Percentiles rank a stretch among this genome's conserved stretches.
Conservation (phyloP, 257 asterid species). For the Nicotiana attenuata region DNA sequence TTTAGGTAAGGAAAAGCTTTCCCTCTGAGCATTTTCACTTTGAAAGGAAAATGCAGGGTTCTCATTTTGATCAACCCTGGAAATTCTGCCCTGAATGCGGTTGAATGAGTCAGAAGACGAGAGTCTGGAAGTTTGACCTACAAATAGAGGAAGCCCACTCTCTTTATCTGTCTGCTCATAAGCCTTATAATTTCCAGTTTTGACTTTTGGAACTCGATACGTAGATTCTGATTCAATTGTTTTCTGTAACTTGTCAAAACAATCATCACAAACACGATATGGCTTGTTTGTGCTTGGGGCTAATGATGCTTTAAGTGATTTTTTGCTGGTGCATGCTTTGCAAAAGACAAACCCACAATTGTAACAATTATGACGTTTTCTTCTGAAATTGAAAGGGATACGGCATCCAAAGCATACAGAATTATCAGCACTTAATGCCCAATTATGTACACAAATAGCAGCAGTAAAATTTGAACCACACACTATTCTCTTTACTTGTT, state of each 20-base stretch:
- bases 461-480: constrained; percentile 84
- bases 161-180: constrained; percentile 39
- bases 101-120: constrained; percentile 61
- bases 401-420: constrained; percentile 73
- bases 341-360: constrained; percentile 92
- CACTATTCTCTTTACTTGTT: constrained; percentile 59
- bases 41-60: constrained; percentile 35
- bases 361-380: constrained; percentile 89
- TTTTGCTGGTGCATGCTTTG: constrained; percentile 60
- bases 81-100: constrained; percentile 32
- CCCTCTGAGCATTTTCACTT: constrained; percentile 40
- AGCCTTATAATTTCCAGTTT: constrained; percentile 33
- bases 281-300: constrained; percentile 75
- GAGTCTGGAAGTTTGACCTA: constrained; percentile 40
- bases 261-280: constrained; percentile 93
- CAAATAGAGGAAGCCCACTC: constrained; percentile 25
- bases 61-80: constrained; percentile 31
- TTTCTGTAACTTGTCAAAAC: constrained; percentile 63
- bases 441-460: constrained; percentile 65
- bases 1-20: constrained; percentile 41
- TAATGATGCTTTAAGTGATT: constrained; percentile 68
- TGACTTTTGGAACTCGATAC: constrained; percentile 32
- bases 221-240: constrained; percentile 26
- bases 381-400: constrained; percentile 59
- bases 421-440: constrained; percentile 62